phyloP scores from a whole-genome alignment of 78 protist species.

The Trichosphaerium sp. region DNA sequence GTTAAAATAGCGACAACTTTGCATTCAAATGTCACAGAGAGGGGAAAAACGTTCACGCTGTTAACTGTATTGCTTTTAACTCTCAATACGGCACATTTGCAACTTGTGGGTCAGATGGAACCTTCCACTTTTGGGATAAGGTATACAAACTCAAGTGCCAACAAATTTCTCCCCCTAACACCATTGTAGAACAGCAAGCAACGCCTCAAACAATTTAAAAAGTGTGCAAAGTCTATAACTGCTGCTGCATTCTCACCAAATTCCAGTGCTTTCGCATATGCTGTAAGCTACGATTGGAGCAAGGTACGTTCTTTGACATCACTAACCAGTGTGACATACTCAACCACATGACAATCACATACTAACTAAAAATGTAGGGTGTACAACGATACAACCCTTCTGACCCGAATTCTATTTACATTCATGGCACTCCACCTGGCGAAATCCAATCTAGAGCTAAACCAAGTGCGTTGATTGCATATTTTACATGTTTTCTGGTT shows the following conservation, averaged over 20 bases:
- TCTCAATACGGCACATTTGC: conserved; percentile 74
- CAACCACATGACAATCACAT: too few relatives aligned
- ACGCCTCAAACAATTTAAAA: conserved; percentile 45
- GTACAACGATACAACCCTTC: too few relatives aligned
- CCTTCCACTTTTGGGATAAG: conserved; percentile 74
- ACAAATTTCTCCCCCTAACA: too few relatives aligned
- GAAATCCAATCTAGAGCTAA: too few relatives aligned
- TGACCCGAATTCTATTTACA: too few relatives aligned
- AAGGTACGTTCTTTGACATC: conserved; percentile 20
- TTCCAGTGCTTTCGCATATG: conserved; percentile 75
- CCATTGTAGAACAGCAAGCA: conserved; percentile 35
- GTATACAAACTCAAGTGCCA: too few relatives aligned
- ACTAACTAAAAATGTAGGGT: too few relatives aligned
- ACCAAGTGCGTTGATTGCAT: too few relatives aligned
- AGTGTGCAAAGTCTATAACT: conserved; percentile 30
- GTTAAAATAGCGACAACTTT: conserved; percentile 30
- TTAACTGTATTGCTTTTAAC: conserved; percentile 68
- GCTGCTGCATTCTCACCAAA: conserved; percentile 43
- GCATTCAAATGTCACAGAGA: conserved; percentile 88
- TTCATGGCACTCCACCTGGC: too few relatives aligned
- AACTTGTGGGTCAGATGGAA: conserved; percentile 84
- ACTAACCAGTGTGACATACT: too few relatives aligned
- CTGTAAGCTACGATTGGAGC: conserved; percentile 77
- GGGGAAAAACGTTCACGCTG: conserved; percentile 45
- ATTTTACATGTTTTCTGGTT: too few relatives aligned